These are phyloP conservation scores for Iris macrosiphon DNA, from an alignment of 106 monocot genomes.

Conservation along the genomic window DNA sequence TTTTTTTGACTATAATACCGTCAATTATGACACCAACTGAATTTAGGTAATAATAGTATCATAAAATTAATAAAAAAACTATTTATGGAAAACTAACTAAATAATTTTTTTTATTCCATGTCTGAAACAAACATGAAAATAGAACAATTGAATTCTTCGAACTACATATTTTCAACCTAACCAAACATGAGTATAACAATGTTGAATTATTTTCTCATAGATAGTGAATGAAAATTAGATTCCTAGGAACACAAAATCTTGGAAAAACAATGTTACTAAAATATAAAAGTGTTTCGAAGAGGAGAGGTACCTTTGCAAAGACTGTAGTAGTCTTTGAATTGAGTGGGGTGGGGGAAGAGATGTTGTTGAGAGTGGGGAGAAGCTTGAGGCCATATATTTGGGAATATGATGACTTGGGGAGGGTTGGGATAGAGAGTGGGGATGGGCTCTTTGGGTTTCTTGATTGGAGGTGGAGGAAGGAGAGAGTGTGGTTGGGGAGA, in stretches of 20 bases:
- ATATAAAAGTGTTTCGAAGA: neutral
- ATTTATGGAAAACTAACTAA: too few relatives aligned
- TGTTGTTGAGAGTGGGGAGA: constrained; percentile 16
- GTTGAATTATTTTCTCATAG: neutral
- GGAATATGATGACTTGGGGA: constrained; percentile 36
- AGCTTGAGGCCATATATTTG: constrained; percentile 31
- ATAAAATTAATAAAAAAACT: too few relatives aligned
- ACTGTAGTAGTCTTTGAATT: constrained; percentile 18
- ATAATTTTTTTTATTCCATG: too few relatives aligned
- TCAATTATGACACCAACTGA: too few relatives aligned
- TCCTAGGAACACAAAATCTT: neutral
- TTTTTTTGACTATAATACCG: too few relatives aligned
- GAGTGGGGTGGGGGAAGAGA: neutral
- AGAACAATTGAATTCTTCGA: neutral
- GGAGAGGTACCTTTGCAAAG: constrained; percentile 39
- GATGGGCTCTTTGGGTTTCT: constrained; percentile 19
- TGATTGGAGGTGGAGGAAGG: constrained; percentile 27
- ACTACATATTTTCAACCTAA: neutral
- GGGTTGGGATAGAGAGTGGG: constrained; percentile 4
- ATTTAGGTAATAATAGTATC: too few relatives aligned
- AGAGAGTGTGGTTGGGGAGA: constrained; percentile 25
- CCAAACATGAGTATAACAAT: neutral
- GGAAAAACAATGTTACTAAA: neutral
- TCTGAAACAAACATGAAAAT: too few relatives aligned
- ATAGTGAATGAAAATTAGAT: neutral